Evolutionary conservation across 2,329 filamentous ascomycete species (phyloP).

Genomic region (Aotearoamyces nothofagi): DNA sequence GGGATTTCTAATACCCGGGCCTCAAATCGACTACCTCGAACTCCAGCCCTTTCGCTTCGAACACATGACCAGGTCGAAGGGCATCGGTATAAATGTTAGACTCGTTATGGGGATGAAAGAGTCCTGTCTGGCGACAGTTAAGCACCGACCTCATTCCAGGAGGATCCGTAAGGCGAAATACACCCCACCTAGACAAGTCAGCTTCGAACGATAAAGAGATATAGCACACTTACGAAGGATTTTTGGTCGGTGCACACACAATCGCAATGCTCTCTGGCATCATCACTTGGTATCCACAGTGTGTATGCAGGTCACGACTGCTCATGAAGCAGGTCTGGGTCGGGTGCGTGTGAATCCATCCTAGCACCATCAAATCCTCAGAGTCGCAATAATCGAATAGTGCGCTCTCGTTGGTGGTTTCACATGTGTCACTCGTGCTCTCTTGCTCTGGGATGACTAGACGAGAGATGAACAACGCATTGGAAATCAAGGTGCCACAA

Average conservation of each 20-base stretch:
- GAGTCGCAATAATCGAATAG: slow-evolving; percentile 82
- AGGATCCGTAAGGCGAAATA: slow-evolving; percentile 86
- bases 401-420: slow-evolving; percentile 73
- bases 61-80: slow-evolving; percentile 37
- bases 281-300: slow-evolving; percentile 91
- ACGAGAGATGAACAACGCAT: slow-evolving; percentile 80
- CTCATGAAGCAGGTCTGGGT: slow-evolving; percentile 98
- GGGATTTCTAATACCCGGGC: slow-evolving; percentile 7
- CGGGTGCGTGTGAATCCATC: slow-evolving; percentile 97
- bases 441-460: slow-evolving; percentile 85
- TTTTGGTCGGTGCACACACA: slow-evolving; percentile 77
- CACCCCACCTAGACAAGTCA: slow-evolving; percentile 50
- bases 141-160: slow-evolving; percentile 79
- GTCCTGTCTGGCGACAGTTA: slow-evolving; percentile 57
- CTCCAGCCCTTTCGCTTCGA: slow-evolving; percentile 36
- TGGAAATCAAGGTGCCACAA: slow-evolving; percentile 79
- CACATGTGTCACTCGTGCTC: slow-evolving; percentile 83
- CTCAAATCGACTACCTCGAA: slow-evolving; percentile 54
- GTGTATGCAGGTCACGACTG: slow-evolving; percentile 83
- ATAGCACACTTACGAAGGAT: slow-evolving; percentile 61
- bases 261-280: slow-evolving; percentile 93
- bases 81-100: slow-evolving; percentile 24
- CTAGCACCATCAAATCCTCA: slow-evolving; percentile 71
- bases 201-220: neutral
- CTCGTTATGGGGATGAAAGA: slow-evolving; percentile 63